Evolutionary conservation across 2,329 filamentous ascomycete genomes (phyloP).

Genomic region (Fusarium pseudonygamai): DNA sequence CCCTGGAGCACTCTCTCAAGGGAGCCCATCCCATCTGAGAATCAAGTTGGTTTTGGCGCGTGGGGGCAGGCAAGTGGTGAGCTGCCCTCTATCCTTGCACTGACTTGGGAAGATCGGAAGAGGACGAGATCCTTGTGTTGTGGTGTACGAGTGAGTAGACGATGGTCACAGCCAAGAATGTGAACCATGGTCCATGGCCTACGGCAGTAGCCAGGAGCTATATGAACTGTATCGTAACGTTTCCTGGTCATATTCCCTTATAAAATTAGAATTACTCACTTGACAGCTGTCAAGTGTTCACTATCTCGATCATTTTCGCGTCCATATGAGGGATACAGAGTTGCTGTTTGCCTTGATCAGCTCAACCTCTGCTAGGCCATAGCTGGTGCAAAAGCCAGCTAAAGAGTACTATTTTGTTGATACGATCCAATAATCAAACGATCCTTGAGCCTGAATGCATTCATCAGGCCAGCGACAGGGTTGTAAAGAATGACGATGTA

Average conservation of each 20-base stretch:
- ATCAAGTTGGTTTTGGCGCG: conserved; percentile 6
- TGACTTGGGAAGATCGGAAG: conserved; percentile 18
- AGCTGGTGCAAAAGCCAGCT: not conserved
- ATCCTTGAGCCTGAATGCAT: conserved; percentile 11
- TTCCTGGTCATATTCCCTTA: not conserved
- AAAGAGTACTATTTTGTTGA: not conserved
- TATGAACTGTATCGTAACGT: not conserved
- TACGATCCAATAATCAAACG: conserved; percentile 9
- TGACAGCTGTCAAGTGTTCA: not conserved
- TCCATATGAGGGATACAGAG: not conserved
- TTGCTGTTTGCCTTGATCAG: not conserved
- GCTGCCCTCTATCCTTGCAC: conserved; percentile 6
- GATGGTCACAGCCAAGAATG: not conserved
- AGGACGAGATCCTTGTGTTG: conserved; percentile 15
- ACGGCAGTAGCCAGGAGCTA: not conserved
- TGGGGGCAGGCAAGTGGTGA: conserved; percentile 25
- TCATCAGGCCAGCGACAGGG: conserved; percentile 4
- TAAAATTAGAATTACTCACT: not conserved
- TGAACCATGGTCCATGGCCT: not conserved
- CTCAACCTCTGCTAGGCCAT: not conserved
- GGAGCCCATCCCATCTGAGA: conserved; percentile 4
- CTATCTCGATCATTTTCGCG: not conserved
- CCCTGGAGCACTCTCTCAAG: not conserved
- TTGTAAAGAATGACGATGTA: conserved; percentile 1
- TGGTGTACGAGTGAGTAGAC: not conserved